Percentiles rank a stretch among this genome's conserved stretches.
These are phyloP conservation scores for Stemphylium beticola DNA, from an alignment of 2,329 filamentous ascomycete genomes.

Conservation along the genomic window DNA sequence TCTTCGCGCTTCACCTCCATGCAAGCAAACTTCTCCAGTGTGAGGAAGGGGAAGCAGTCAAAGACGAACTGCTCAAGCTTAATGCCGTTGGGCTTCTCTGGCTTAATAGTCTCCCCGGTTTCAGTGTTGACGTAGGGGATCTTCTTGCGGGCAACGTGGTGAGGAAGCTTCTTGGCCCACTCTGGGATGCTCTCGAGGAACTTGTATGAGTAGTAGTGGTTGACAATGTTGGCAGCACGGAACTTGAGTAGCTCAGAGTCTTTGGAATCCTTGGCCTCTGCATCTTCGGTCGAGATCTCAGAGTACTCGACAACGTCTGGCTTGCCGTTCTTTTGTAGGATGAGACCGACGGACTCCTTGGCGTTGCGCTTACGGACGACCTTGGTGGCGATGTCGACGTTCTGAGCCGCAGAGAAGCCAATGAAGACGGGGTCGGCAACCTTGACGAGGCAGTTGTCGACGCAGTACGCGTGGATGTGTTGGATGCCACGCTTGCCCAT, in stretches of 20 bases:
- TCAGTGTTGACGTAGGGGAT: constrained; percentile 83
- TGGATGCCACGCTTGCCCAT: constrained; percentile 88
- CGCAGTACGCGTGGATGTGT: constrained; percentile 97
- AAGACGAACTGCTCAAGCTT: constrained; percentile 99
- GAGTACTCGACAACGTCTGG: constrained; percentile 99
- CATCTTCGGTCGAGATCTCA: constrained; percentile 88
- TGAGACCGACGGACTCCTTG: constrained; percentile 93
- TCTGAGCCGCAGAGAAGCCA: constrained; percentile 84
- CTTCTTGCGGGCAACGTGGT: constrained; percentile 98
- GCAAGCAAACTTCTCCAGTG: constrained; percentile 88
- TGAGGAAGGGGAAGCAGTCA: constrained; percentile 91
- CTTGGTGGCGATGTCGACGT: constrained; percentile 97
- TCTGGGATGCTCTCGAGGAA: constrained; percentile 90
- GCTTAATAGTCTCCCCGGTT: constrained; percentile 82
- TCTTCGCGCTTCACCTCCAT: constrained; percentile 97
- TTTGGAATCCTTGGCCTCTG: constrained; percentile 84
- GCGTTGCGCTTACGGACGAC: constrained; percentile 98
- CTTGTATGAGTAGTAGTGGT: constrained; percentile 97
- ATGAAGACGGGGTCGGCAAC: constrained; percentile 97
- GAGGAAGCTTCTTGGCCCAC: constrained; percentile 85
- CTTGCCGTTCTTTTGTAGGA: constrained; percentile 92
- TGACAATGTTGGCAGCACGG: constrained; percentile 98
- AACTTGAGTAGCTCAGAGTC: constrained; percentile 86
- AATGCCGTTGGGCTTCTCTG: constrained; percentile 94
- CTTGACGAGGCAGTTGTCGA: constrained; percentile 98